Conservation (phyloP, 2,329 filamentous ascomycete species). For the Colletotrichum sidae region DNA sequence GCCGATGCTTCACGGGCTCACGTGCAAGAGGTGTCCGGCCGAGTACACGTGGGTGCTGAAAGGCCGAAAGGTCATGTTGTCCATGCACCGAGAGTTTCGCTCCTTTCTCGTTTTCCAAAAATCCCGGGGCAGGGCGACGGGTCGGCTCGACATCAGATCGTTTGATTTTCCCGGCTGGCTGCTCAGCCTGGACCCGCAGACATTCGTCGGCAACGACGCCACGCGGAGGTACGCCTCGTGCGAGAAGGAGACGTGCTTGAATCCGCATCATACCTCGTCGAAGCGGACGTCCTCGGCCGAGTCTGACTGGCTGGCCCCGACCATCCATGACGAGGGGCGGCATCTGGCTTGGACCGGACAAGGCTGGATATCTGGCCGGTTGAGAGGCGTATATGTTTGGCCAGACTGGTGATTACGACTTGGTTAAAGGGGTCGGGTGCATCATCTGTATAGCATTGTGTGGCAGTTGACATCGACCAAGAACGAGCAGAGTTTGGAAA, state of each 20-base stretch:
- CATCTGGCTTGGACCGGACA: no score
- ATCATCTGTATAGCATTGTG: no score
- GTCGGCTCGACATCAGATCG: neutral
- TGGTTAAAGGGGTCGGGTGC: no score
- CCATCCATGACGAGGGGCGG: no score
- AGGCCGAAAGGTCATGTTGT: neutral
- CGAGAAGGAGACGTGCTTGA: neutral
- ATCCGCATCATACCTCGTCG: neutral
- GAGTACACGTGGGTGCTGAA: neutral
- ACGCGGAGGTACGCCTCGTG: neutral
- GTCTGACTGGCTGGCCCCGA: neutral
- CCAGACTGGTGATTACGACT: no score
- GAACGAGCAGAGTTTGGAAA: no score
- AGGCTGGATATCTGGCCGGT: no score
- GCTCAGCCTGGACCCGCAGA: neutral
- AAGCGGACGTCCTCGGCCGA: neutral
- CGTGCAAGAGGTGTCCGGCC: neutral
- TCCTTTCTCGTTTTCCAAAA: no score
- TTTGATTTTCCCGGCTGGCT: neutral
- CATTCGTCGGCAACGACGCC: neutral
- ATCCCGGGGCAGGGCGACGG: neutral
- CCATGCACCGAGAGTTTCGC: neutral
- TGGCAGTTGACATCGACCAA: no score
- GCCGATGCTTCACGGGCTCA: neutral
- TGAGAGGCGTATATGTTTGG: no score